Base-by-base conservation (phyloP, 1,284 basidiomycete species). In the Exobasidium rhododendri region DNA sequence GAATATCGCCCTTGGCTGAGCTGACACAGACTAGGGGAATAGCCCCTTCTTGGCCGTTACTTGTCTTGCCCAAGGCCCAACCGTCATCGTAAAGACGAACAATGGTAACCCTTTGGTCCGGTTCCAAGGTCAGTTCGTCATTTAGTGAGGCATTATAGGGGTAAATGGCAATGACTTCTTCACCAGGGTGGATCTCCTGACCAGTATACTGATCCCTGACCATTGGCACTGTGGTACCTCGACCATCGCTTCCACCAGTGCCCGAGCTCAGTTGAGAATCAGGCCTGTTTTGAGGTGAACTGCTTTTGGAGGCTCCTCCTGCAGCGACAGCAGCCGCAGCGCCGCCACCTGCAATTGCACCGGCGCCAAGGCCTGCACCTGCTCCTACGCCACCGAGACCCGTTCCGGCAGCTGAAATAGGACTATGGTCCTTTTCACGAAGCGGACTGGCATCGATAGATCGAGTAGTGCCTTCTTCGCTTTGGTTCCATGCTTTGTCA, bases 131-230 rank as follows among this genome's bases (percentile, higher is more conserved):
- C 32, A 76, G 64, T 66, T 76, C 74, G 59, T 76, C 74, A 58
- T 69, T 69, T 30, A 76, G 64, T n/a, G 66, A 65, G 22, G 74
- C 74, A 47, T 73, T 69, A 66, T 76, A 76, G 24, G 72, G 74
- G 68, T 76, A 76, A 61, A 76, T 73, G 56, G 73, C 72, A 28
- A 76, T 67, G 20, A 76, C 73, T 2, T 69, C 69, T 59, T 74
- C 73, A 30, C 71, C 70, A 4, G 70, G 64, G 56, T 64, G 66
- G 28, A 76, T 76, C 55, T 73, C 70, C 45, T 75, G 73, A 56
- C 69, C 70, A 7, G 73, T 73, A 62, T 76, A 74, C 62, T 74
- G 73, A 57, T 74, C 73, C 52, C 68, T 66, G 28, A 74, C 73
- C 2, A 65, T 64, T 26, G 73, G 66, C 30, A 76, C 72, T 53